Percentiles rank a stretch among this genome's conserved stretches.
Evolutionary conservation across 139 green algal genomes (phyloP).

Genomic region (Chlamydomonas urium): DNA sequence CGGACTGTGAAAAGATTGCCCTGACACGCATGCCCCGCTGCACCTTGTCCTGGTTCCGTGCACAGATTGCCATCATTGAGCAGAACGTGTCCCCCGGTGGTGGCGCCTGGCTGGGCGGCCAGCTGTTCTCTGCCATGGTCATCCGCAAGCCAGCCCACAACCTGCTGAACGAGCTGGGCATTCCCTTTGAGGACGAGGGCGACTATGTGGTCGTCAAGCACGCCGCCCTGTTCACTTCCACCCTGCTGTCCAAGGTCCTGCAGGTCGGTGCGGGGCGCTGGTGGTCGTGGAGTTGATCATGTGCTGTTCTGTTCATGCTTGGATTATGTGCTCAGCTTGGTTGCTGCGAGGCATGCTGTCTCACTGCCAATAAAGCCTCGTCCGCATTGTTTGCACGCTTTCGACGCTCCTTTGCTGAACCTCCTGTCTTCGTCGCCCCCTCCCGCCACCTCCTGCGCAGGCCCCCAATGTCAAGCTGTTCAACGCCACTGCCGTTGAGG

Average conservation of each 20-base stretch:
- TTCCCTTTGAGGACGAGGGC: constrained; percentile 90
- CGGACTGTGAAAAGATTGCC: too few relatives aligned
- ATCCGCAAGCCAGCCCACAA: constrained; percentile 91
- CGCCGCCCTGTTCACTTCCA: constrained; percentile 92
- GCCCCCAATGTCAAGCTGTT: constrained; percentile 95
- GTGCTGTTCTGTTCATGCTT: too few relatives aligned
- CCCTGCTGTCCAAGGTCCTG: constrained; percentile 90
- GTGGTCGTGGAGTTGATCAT: too few relatives aligned
- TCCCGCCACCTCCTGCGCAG: not conserved
- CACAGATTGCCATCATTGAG: constrained; percentile 86
- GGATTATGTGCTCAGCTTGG: too few relatives aligned
- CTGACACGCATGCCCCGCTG: too few relatives aligned
- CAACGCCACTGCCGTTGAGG: constrained; percentile 87
- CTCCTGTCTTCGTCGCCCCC: too few relatives aligned
- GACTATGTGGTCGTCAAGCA: constrained; percentile 96
- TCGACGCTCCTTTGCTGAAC: too few relatives aligned
- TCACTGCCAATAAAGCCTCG: too few relatives aligned
- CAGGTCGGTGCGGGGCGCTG: too few relatives aligned
- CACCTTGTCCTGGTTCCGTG: too few relatives aligned
- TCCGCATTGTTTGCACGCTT: too few relatives aligned
- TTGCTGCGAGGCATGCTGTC: too few relatives aligned
- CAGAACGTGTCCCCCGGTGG: constrained; percentile 65
- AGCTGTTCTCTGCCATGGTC: constrained; percentile 95
- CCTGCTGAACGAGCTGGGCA: constrained; percentile 80
- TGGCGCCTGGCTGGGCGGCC: constrained; percentile 93